These are phyloP conservation scores for Ceratorhiza oryzae-sativae DNA, from an alignment of 1,284 basidiomycete genomes.

Conservation along the genomic window DNA sequence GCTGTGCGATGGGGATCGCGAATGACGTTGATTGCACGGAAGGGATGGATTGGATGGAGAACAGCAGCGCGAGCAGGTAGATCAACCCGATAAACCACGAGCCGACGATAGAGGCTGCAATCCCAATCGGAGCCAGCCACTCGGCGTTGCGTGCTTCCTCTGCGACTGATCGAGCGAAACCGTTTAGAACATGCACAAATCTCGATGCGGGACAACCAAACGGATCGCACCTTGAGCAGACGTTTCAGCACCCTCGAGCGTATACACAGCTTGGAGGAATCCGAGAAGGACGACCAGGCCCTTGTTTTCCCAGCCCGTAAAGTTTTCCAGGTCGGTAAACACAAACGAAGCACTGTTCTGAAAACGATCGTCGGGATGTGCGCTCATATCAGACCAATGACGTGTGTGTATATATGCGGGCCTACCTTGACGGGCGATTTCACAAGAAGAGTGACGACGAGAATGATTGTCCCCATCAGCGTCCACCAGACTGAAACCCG, in stretches of 20 bases:
- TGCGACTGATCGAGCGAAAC: slow-evolving; percentile 51
- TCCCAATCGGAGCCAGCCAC: slow-evolving; percentile 63
- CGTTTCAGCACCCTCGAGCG: slow-evolving; percentile 68
- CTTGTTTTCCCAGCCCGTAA: slow-evolving; percentile 62
- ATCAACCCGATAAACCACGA: slow-evolving; percentile 67
- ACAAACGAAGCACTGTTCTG: slow-evolving; percentile 64
- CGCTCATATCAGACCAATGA: background rate
- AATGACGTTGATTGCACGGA: slow-evolving; percentile 59
- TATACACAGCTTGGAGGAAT: slow-evolving; percentile 69
- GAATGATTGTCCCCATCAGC: slow-evolving; percentile 63
- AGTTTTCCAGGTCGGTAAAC: slow-evolving; percentile 66
- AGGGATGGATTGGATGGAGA: slow-evolving; percentile 62
- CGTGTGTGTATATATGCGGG: slow-evolving; percentile 7
- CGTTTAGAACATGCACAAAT: background rate
- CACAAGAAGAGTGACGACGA: slow-evolving; percentile 63
- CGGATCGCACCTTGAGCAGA: slow-evolving; percentile 56
- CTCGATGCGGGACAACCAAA: background rate
- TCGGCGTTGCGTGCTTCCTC: slow-evolving; percentile 66
- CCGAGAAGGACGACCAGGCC: slow-evolving; percentile 67
- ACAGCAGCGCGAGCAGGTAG: slow-evolving; percentile 67
- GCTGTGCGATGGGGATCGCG: slow-evolving; percentile 65
- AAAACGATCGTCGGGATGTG: background rate
- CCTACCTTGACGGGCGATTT: slow-evolving; percentile 63
- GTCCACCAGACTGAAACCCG: slow-evolving; percentile 62
- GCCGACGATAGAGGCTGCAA: slow-evolving; percentile 63